Evolutionary conservation across 1,139 yeast genomes (phyloP), one percentile per base, ranked within the genome.

Genomic region (Saccharomyces hybrid): DNA sequence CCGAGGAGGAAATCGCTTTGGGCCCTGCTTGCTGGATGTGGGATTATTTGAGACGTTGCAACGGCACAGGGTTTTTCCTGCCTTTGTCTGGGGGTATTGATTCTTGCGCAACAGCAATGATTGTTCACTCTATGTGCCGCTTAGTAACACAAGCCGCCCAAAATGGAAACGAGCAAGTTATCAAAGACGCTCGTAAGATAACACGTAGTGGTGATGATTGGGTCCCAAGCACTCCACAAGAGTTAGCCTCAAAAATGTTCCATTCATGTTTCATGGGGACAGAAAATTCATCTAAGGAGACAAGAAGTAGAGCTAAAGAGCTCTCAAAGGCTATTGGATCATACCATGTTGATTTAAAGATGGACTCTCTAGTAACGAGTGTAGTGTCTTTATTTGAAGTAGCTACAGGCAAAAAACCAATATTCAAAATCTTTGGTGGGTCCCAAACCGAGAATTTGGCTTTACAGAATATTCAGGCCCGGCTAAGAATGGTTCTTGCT

Each of bases 11-110:
- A 71, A 91, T 93, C 59, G 98, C 99, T 0, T 75, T 88, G 52
- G 99, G 99, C 0, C 99, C 99, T 1, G 99, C 99, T 0, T 93
- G 99, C 70, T 93, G 99, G 99, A 72, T 93, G 60, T 93, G 99
- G 99, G 99, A 93, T 70, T 93, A 93, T 67, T 77, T 93, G 59
- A 79, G 99, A 68, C 81, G 99, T 62, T 88, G 95, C 60, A 81
- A 81, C 61, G 86, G 93, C 56, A 90, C 91, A 0, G 99, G 99
- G 0, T 93, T 79, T 69, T 95, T 93, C 71, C 76, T 93, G 51
- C 98, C 99, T 0, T 76, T 93, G 52, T 86, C 96, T 69, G 99
- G 99, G 21, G 99, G 99, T 51, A 91, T 95, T 59, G 99, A 93
- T 69, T 87, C 96, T 27, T 95, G 99, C 75, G 96, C 99, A 1